phyloP scores from a whole-genome alignment of 1,284 basidiomycete genomes.

The Leccinum pachyderme region DNA sequence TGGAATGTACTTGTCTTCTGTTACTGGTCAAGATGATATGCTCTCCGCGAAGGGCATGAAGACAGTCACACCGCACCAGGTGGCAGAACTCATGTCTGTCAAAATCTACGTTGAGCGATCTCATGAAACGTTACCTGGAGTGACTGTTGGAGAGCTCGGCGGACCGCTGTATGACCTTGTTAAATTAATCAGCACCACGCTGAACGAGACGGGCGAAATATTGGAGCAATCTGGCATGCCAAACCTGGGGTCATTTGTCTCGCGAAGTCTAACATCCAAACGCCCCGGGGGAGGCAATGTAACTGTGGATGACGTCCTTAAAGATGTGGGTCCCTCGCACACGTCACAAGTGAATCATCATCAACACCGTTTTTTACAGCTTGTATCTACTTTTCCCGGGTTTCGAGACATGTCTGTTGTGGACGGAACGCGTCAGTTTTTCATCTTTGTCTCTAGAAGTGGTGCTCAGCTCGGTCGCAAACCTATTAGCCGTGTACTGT shows the following conservation, averaged over 20 bases:
- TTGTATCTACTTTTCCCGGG: slow-evolving; percentile 71
- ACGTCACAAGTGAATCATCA: slow-evolving; percentile 5
- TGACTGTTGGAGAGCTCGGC: slow-evolving; percentile 73
- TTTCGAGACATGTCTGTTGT: slow-evolving; percentile 73
- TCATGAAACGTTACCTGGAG: slow-evolving; percentile 67
- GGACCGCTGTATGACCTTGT: slow-evolving; percentile 76
- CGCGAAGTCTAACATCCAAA: slow-evolving; percentile 55
- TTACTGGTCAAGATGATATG: slow-evolving; percentile 54
- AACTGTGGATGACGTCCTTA: slow-evolving; percentile 59
- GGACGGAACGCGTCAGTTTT: slow-evolving; percentile 56
- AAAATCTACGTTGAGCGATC: slow-evolving; percentile 66
- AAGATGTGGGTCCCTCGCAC: slow-evolving; percentile 48
- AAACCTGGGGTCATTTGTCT: slow-evolving; percentile 73
- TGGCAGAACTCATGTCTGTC: slow-evolving; percentile 74
- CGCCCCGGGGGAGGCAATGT: slow-evolving; percentile 37
- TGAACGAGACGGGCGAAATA: slow-evolving; percentile 73
- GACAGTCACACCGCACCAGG: slow-evolving; percentile 47
- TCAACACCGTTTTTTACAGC: slow-evolving; percentile 38
- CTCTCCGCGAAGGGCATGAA: slow-evolving; percentile 68
- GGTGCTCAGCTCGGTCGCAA: slow-evolving; percentile 6
- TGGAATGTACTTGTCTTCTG: slow-evolving; percentile 66
- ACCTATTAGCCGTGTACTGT: slow-evolving; percentile 65
- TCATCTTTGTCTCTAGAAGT: slow-evolving; percentile 8
- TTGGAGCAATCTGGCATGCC: slow-evolving; percentile 60
- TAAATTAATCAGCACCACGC: slow-evolving; percentile 56